phyloP scores from a whole-genome alignment of 495 filamentous ascomycete genomes.

The Wilcoxina mikolae region DNA sequence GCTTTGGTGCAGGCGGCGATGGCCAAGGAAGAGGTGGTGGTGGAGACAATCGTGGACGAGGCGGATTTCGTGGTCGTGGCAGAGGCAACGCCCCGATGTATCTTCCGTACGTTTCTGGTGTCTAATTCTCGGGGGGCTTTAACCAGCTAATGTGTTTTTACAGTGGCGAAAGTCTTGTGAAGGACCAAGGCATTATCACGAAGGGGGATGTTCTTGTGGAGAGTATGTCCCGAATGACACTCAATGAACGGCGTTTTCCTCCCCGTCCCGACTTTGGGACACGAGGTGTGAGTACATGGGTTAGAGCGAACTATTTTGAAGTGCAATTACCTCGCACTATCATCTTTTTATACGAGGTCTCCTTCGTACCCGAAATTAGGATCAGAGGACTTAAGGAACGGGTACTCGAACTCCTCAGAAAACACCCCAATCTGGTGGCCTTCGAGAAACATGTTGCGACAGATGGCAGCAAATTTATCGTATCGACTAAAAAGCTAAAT shows the following conservation, averaged over 20 bases:
- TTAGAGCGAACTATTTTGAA: slow-evolving; percentile 53
- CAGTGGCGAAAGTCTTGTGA: slow-evolving; percentile 11
- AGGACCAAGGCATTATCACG: slow-evolving; percentile 15
- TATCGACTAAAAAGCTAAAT: too few species aligned
- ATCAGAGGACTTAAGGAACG: slow-evolving; percentile 37
- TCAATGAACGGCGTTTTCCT: slow-evolving; percentile 23
- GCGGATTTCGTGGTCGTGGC: too few species aligned
- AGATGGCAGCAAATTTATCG: slow-evolving; percentile 33
- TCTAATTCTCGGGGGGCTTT: not conserved
- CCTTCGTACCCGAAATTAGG: slow-evolving; percentile 31
- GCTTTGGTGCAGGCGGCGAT: not conserved
- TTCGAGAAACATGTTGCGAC: slow-evolving; percentile 35
- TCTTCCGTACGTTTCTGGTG: too few species aligned
- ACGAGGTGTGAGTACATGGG: slow-evolving; percentile 34
- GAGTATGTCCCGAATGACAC: slow-evolving; percentile 2
- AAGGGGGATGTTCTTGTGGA: slow-evolving; percentile 15
- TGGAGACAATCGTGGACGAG: slow-evolving; percentile 8
- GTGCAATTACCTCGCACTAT: slow-evolving; percentile 30
- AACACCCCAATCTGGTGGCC: slow-evolving; percentile 24
- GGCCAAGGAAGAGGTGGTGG: not conserved
- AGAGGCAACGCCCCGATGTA: too few species aligned
- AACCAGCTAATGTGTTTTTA: not conserved
- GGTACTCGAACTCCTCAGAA: slow-evolving; percentile 31
- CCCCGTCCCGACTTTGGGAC: slow-evolving; percentile 46
- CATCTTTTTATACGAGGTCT: slow-evolving; percentile 31